These are phyloP conservation scores for Pseudocercospora crystallina DNA, from an alignment of 2,329 filamentous ascomycete species.

Conservation along the genomic window DNA sequence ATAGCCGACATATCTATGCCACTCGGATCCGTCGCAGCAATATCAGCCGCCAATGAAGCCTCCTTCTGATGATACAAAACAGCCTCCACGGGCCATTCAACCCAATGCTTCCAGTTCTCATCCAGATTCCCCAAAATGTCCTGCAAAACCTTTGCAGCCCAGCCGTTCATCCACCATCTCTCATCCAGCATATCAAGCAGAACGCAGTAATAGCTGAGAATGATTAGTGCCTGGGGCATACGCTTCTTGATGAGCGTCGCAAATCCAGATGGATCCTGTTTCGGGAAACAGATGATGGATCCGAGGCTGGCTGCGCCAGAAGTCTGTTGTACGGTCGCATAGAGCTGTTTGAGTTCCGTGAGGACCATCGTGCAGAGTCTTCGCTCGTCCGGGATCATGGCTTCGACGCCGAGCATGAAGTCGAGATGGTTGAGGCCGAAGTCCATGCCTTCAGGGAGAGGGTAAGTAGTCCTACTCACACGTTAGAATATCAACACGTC, in stretches of 20 bases:
- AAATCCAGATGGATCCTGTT: slow-evolving; percentile 29
- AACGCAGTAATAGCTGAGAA: slow-evolving; percentile 33
- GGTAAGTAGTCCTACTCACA: slow-evolving; percentile 8
- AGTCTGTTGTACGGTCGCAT: slow-evolving; percentile 20
- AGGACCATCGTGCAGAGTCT: slow-evolving; percentile 27
- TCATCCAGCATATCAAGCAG: slow-evolving; percentile 29
- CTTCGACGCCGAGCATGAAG: slow-evolving; percentile 33
- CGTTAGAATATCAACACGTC: no score
- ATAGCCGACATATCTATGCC: background rate
- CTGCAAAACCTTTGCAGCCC: slow-evolving; percentile 26
- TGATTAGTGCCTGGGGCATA: slow-evolving; percentile 31
- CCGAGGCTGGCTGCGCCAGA: slow-evolving; percentile 21
- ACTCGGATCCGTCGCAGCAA: no score
- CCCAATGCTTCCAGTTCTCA: slow-evolving; percentile 32
- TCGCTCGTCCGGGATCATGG: slow-evolving; percentile 31
- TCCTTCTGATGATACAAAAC: slow-evolving; percentile 23
- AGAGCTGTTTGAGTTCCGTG: slow-evolving; percentile 30
- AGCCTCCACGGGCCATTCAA: slow-evolving; percentile 31
- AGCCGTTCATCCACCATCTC: slow-evolving; percentile 33
- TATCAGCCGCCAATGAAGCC: background rate
- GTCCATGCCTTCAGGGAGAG: slow-evolving; percentile 29
- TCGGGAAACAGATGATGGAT: slow-evolving; percentile 33
- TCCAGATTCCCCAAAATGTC: slow-evolving; percentile 28
- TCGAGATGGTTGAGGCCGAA: slow-evolving; percentile 34
- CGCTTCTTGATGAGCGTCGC: slow-evolving; percentile 28